Evolutionary conservation across 192 early-diverging fungal genomes (phyloP).

Genomic region (Backusella sp.): DNA sequence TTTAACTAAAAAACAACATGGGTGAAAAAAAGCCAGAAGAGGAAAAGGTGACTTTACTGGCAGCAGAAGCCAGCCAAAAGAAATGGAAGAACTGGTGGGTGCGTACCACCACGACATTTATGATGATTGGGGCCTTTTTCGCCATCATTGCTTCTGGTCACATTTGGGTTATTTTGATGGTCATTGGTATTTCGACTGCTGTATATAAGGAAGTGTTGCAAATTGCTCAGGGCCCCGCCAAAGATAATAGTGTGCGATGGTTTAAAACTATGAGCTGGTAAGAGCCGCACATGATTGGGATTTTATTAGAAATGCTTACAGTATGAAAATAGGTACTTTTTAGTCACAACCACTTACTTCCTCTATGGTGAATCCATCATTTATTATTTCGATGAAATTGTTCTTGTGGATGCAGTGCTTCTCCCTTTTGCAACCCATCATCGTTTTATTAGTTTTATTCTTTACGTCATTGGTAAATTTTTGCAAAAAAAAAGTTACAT

Average conservation of each 20-base stretch:
- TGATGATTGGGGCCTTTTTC: constrained; percentile 89
- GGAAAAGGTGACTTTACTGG: constrained; percentile 41
- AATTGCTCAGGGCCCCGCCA: constrained; percentile 81
- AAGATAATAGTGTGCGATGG: constrained; percentile 86
- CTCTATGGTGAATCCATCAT: constrained; percentile 93
- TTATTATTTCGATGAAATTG: constrained; percentile 78
- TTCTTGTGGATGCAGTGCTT: constrained; percentile 82
- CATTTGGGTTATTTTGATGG: constrained; percentile 79
- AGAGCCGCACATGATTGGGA: not conserved
- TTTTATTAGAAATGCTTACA: not conserved
- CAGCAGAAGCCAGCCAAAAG: constrained; percentile 41
- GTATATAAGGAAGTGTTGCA: constrained; percentile 92
- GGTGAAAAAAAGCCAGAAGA: constrained; percentile 3
- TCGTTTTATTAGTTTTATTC: constrained; percentile 86
- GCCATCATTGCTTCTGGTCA: constrained; percentile 74
- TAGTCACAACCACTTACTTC: constrained; percentile 87
- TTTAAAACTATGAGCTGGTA: constrained; percentile 87
- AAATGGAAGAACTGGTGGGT: constrained; percentile 83
- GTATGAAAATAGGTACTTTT: constrained; percentile 67
- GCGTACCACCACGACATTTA: constrained; percentile 81
- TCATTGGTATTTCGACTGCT: constrained; percentile 77
- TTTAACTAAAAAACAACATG: too few relatives aligned
- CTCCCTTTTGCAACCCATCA: constrained; percentile 88
- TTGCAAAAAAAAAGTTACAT: too few relatives aligned
- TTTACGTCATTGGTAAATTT: constrained; percentile 84